Base-by-base conservation (phyloP, 176 grass and related monocot species). In the Eleusine indica region DNA sequence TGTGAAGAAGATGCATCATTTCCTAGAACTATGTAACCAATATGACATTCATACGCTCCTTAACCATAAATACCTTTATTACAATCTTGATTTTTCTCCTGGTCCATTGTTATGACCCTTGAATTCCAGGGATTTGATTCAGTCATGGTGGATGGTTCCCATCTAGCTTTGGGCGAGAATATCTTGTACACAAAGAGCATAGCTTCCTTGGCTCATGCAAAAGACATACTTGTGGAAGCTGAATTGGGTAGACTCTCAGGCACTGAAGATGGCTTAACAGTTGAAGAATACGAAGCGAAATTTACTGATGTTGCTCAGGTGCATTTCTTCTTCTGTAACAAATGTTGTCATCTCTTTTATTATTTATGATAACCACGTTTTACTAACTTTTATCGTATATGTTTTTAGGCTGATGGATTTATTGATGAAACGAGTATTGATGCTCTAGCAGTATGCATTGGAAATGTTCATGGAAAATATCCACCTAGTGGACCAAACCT, bases 381-480 rank as follows among this genome's bases (percentile, higher is more conserved):
- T 82, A 46, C 13, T 64, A 40, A 56, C 11, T 43, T 79, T 57
- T 47, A 39, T 76, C 61, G 69, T 71, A 86, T 60, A 76, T 68
- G 57, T 83, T 86, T 91, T 80, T 87, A 98, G 96, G 96, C 96
- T 28, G 52, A 66, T 53, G 79, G 86, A 90, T 98, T 98, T 85
- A 95, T 98, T 83, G 89, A 92, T 73, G 83, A 94, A 81, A 94
- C 96, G 22, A 68, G 84, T 48, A 89, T 95, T 71, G 85, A 98
- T 86, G 87, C 96, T 11, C 66, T 98, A 92, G 96, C 93, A 53
- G 96, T 98, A 22, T 98, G 96, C 91, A 92, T 98, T 78, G 96
- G 96, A 79, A 98, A 94, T 81, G 87, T 98, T 30, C 96, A 98
- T 43, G 93, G 93, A 85, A 91, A 92, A 89, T 98, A 98, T 84